Conservation (phyloP, 257 asterid genomes). For the Nyctanthes arbortristis region DNA sequence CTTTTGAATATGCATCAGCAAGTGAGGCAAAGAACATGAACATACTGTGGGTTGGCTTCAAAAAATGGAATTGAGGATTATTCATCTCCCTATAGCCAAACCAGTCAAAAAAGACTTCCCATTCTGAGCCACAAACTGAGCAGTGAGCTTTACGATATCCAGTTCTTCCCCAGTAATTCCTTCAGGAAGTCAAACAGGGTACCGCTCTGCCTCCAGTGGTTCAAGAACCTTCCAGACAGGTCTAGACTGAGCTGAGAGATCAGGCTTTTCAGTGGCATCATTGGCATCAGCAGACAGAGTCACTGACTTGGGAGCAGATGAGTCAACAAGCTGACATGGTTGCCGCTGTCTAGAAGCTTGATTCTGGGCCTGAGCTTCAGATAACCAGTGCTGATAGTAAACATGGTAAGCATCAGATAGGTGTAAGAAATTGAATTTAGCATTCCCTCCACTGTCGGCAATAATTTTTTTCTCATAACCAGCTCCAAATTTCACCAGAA, state of each 20-base stretch:
- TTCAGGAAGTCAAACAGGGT: slow-evolving; percentile 88
- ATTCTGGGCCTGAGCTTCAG: slow-evolving; percentile 81
- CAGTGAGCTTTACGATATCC: slow-evolving; percentile 89
- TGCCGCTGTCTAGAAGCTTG: slow-evolving; percentile 47
- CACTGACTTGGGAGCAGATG: slow-evolving; percentile 42
- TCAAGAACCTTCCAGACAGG: slow-evolving; percentile 70
- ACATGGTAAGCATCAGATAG: slow-evolving; percentile 90
- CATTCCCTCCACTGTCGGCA: slow-evolving; percentile 75
- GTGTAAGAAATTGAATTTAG: slow-evolving; percentile 74
- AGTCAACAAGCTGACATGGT: slow-evolving; percentile 38
- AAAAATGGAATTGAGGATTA: slow-evolving; percentile 84
- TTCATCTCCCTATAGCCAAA: slow-evolving; percentile 77
- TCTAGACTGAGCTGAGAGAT: slow-evolving; percentile 66
- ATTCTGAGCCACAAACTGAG: slow-evolving; percentile 92
- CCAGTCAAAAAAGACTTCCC: slow-evolving; percentile 93
- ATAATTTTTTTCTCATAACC: slow-evolving; percentile 84
- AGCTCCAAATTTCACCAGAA: slow-evolving; percentile 85
- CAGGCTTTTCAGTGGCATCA: slow-evolving; percentile 61
- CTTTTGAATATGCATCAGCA: slow-evolving; percentile 95
- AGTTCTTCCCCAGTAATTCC: slow-evolving; percentile 93
- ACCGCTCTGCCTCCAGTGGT: slow-evolving; percentile 93
- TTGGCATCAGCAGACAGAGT: slow-evolving; percentile 41
- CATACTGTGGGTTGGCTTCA: slow-evolving; percentile 95
- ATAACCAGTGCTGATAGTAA: slow-evolving; percentile 81
- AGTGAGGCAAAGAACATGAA: slow-evolving; percentile 94